Percentiles rank a stretch among this genome's conserved stretches.
These are phyloP conservation scores for Podosphaera fusca DNA, from an alignment of 2,329 filamentous ascomycete genomes.

Conservation along the genomic window DNA sequence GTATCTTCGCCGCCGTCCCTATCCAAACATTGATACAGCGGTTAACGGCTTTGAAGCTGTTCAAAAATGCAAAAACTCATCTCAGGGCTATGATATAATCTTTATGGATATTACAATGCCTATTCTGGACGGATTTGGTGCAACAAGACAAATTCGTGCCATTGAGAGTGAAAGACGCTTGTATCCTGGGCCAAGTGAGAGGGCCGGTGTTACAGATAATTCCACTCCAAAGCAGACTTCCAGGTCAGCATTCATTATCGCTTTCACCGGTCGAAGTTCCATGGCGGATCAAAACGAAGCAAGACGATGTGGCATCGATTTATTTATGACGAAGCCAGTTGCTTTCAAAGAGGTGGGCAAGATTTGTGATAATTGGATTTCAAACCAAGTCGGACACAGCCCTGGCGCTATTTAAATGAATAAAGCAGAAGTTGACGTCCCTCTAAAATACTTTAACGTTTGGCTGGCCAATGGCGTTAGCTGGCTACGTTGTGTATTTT, in stretches of 20 bases:
- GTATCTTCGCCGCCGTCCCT: slow-evolving; percentile 17
- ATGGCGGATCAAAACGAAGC: slow-evolving; percentile 17
- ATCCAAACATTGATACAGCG: slow-evolving; percentile 20
- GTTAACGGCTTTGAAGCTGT: slow-evolving; percentile 26
- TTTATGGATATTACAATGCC: slow-evolving; percentile 31
- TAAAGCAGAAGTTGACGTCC: too few relatives aligned
- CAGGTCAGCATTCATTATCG: slow-evolving; percentile 17
- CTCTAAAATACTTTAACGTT: too few relatives aligned
- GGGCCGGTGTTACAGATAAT: too few relatives aligned
- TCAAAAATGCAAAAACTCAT: slow-evolving; percentile 18
- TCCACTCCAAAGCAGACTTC: slow-evolving; percentile 5
- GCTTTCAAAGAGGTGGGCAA: slow-evolving; percentile 20
- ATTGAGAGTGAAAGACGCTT: slow-evolving; percentile 19
- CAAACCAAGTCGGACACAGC: slow-evolving; percentile 11
- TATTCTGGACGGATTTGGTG: slow-evolving; percentile 26
- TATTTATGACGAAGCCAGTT: slow-evolving; percentile 20
- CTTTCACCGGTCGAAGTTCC: slow-evolving; percentile 18
- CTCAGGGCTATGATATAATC: slow-evolving; percentile 21
- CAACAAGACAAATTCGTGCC: slow-evolving; percentile 25
- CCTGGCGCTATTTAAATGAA: too few relatives aligned
- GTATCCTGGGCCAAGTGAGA: slow-evolving; percentile 7
- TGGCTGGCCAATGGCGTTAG: too few relatives aligned
- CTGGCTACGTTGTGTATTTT: too few relatives aligned
- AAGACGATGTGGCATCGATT: slow-evolving; percentile 16
- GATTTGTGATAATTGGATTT: slow-evolving; percentile 18